Conservation (phyloP, 1,139 yeast genomes). For the Candida gigantensis region DNA sequence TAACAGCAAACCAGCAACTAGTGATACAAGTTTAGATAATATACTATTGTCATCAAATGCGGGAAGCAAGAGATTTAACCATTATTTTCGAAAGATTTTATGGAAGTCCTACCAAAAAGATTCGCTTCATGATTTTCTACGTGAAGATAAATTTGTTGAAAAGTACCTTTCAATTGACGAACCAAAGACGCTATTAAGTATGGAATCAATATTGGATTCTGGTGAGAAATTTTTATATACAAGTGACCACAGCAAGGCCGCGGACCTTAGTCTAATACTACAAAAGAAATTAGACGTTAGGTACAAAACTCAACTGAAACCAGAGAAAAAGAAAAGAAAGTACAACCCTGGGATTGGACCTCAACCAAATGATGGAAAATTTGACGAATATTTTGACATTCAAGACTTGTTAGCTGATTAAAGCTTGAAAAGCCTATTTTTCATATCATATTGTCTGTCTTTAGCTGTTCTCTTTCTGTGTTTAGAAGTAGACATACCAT, state of each 20-base stretch:
- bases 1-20: constrained; percentile 9
- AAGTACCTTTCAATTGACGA: constrained; percentile 25
- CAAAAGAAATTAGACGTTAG: constrained; percentile 8
- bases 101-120: constrained; percentile 26
- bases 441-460: constrained; percentile 44
- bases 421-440: constrained; percentile 42
- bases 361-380: constrained; percentile 27
- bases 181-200: constrained; percentile 31
- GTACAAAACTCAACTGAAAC: constrained; percentile 17
- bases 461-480: constrained; percentile 47
- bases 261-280: constrained; percentile 6
- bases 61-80: constrained; percentile 29
- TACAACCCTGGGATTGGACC: constrained; percentile 11
- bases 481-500: constrained; percentile 38
- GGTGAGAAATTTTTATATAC: constrained; percentile 15
- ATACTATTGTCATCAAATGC: constrained; percentile 31
- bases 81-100: constrained; percentile 27
- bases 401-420: constrained; percentile 25
- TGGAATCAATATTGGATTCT: constrained; percentile 29
- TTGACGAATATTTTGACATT: constrained; percentile 36
- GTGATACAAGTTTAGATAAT: constrained; percentile 13
- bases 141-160: constrained; percentile 28
- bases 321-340: constrained; percentile 14
- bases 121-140: constrained; percentile 22
- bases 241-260: constrained; percentile 1